phyloP scores from a whole-genome alignment of 345 rosid species.

The Bruguiera gymnorhiza region DNA sequence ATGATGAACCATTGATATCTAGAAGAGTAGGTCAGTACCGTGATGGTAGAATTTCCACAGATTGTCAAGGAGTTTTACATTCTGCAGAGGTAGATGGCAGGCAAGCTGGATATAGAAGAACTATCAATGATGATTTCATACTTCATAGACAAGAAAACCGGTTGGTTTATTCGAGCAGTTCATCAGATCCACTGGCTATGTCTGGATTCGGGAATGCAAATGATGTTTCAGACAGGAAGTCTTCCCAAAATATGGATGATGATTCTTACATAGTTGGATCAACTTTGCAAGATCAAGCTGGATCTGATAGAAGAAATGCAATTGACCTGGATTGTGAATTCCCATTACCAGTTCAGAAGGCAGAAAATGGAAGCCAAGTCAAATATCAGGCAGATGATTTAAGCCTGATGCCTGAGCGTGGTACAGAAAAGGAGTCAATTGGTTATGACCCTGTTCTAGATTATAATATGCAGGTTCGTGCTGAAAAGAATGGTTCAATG shows the following conservation, averaged over 20 bases:
- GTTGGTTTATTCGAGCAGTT: constrained; percentile 31
- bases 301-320: constrained; percentile 42
- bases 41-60: constrained; percentile 32
- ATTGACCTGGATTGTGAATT: constrained; percentile 65
- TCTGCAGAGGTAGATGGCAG: constrained; percentile 42
- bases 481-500: constrained; percentile 26
- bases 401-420: constrained; percentile 73
- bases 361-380: constrained; percentile 41
- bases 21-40: constrained; percentile 31
- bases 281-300: constrained; percentile 37
- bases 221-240: constrained; percentile 38
- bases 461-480: constrained; percentile 54
- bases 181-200: constrained; percentile 46
- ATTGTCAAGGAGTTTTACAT: constrained; percentile 45
- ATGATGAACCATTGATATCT: constrained; percentile 52
- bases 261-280: constrained; percentile 83
- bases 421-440: constrained; percentile 42
- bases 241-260: constrained; percentile 53
- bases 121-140: constrained; percentile 51
- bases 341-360: constrained; percentile 38
- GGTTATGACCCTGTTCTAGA: constrained; percentile 83
- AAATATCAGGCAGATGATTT: constrained; percentile 80
- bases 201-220: constrained; percentile 51
- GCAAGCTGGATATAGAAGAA: constrained; percentile 41
- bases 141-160: constrained; percentile 37